Percentiles rank a stretch among this genome's conserved stretches.
Conservation (phyloP, 2,329 filamentous ascomycete species). For the Epichloe elymi region DNA sequence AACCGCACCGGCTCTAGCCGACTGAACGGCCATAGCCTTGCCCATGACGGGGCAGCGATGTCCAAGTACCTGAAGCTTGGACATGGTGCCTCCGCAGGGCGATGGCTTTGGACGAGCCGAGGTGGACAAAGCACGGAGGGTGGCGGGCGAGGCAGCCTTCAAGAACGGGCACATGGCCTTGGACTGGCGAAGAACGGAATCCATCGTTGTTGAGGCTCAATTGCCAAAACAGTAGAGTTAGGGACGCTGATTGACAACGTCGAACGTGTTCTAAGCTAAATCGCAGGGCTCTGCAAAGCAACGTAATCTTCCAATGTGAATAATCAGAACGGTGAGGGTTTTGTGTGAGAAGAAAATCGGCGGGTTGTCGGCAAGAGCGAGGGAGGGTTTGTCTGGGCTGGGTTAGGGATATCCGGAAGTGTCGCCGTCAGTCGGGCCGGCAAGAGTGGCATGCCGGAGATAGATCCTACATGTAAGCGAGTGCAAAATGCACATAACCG, state of each 20-base stretch:
- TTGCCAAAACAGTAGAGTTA: not conserved
- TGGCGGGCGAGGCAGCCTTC: conserved; percentile 84
- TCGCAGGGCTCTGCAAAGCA: conserved; percentile 1
- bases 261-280: not conserved
- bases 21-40: conserved; percentile 86
- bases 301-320: not conserved
- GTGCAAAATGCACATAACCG: too few relatives aligned
- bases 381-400: not conserved
- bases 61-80: conserved; percentile 87
- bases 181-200: conserved; percentile 87
- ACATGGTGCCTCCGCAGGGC: conserved; percentile 84
- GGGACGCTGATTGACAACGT: not conserved
- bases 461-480: too few relatives aligned
- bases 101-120: conserved; percentile 52
- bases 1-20: conserved; percentile 38
- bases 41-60: conserved; percentile 98
- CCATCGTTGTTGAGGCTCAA: conserved; percentile 45
- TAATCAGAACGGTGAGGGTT: not conserved
- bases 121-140: conserved; percentile 77
- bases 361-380: not conserved
- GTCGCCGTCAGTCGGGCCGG: not conserved
- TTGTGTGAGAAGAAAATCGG: not conserved
- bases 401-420: not conserved
- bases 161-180: conserved; percentile 96
- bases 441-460: not conserved